Conservation (phyloP, 352 stramenopile species). For the Globisporangium barbulae region DNA sequence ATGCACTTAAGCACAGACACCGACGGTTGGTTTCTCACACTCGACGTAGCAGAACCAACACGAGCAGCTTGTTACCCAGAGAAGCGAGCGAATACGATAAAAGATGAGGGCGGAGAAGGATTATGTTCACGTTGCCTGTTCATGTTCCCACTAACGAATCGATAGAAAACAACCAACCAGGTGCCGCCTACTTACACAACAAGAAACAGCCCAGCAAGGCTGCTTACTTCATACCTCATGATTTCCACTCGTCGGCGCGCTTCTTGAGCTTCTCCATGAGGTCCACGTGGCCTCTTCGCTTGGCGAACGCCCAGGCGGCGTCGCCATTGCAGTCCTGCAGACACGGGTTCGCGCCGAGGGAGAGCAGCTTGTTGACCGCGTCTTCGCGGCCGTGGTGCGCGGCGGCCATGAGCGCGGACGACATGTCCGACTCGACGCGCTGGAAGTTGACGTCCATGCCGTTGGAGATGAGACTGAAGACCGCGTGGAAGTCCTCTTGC, state of each 20-base stretch:
- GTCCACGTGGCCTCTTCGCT: constrained; percentile 57
- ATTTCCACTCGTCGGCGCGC: constrained; percentile 53
- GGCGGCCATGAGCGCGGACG: constrained; percentile 72
- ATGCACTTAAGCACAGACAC: background rate
- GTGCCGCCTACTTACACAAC: background rate
- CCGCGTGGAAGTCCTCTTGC: constrained; percentile 72
- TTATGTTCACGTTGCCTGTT: constrained; percentile 6
- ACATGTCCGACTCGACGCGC: constrained; percentile 71
- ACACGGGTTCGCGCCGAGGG: constrained; percentile 60
- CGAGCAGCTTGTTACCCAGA: background rate
- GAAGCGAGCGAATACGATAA: background rate
- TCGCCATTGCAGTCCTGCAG: constrained; percentile 50
- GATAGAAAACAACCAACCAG: constrained; percentile 8
- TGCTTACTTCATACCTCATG: background rate
- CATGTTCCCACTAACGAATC: constrained; percentile 10
- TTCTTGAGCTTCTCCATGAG: constrained; percentile 75
- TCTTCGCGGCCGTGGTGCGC: constrained; percentile 81
- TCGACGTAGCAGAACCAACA: background rate
- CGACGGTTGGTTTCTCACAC: background rate
- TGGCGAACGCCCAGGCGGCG: constrained; percentile 69
- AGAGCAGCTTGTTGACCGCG: constrained; percentile 55
- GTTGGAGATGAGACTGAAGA: constrained; percentile 79
- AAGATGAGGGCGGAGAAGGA: background rate
- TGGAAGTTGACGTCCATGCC: constrained; percentile 88
- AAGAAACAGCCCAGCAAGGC: background rate